These are phyloP conservation scores for Prunus yedoensis DNA, from an alignment of 331 rosid species.

Conservation along the genomic window DNA sequence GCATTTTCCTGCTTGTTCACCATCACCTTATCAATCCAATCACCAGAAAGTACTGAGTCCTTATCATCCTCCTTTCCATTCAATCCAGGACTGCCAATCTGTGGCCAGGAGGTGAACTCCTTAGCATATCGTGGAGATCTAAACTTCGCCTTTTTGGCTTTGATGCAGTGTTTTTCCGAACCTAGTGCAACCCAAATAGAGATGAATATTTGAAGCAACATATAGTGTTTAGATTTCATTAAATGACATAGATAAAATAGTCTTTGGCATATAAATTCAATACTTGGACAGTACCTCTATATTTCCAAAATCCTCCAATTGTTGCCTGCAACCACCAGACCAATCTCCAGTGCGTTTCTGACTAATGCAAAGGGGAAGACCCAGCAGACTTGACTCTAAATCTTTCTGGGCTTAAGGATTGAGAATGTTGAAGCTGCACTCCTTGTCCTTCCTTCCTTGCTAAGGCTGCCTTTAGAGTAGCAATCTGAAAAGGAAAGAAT, in stretches of 20 bases:
- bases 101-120: slow-evolving; percentile 51
- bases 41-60: slow-evolving; percentile 45
- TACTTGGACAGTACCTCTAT: slow-evolving; percentile 40
- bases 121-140: slow-evolving; percentile 62
- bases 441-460: slow-evolving; percentile 67
- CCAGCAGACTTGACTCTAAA: slow-evolving; percentile 46
- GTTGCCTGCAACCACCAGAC: slow-evolving; percentile 40
- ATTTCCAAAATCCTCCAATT: slow-evolving; percentile 55
- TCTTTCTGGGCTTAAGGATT: slow-evolving; percentile 46
- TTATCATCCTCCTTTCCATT: slow-evolving; percentile 60
- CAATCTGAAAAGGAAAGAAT: slow-evolving; percentile 42
- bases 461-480: slow-evolving; percentile 73
- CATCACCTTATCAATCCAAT: slow-evolving; percentile 52
- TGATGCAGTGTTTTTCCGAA: slow-evolving; percentile 28
- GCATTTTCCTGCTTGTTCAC: slow-evolving; percentile 50
- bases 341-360: slow-evolving; percentile 33
- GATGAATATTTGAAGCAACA: neutral
- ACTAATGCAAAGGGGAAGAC: slow-evolving; percentile 50
- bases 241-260: neutral
- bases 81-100: slow-evolving; percentile 2
- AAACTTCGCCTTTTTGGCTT: slow-evolving; percentile 66
- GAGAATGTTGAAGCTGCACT: slow-evolving; percentile 40
- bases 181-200: slow-evolving; percentile 28
- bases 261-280: neutral
- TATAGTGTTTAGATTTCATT: neutral